Evolutionary conservation across 208 protist species (phyloP), one percentile per base, ranked within the genome.

Genomic region (Trichomonas vaginalis): DNA sequence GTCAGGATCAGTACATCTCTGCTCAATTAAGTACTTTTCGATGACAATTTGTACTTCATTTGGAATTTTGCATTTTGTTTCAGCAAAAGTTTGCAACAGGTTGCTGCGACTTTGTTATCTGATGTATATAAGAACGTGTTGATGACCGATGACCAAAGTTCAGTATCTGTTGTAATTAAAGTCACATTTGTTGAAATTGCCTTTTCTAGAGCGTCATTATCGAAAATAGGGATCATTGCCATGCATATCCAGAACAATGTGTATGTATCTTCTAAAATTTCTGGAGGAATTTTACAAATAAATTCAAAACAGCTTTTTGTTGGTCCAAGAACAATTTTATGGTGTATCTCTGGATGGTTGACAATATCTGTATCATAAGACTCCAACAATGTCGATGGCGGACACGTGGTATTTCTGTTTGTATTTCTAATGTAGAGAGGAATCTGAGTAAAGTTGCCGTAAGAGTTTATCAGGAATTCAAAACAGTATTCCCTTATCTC

Each of bases 191-290:
- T 46, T 48, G 42, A 14, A 92, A 92, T 48, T 15, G 86, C 86
- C 37, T 92, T 92, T 51, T 92, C 45, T 39, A 92, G 12, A 6
- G 86, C 86, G 48, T 15, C 40, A n/a, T 92, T 35, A 48, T 35
- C 45, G 37, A 92, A 92, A 10, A 92, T 35, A 14, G 86, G 86
- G 39, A 92, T 92, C n/a, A 92, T 48, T 15, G 48, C 12, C 6
- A 92, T 92, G 45, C 86, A 92, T 15, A 92, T 35, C 86, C 86
- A 92, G n/a, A 92, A 92, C 27, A 92, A 92, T 10, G 17, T 39
- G 27, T 48, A 23, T 6, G 40, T 92, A 10, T 92, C 86, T 51
- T 92, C 46, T 0, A 92, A 17, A 6, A 51, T 17, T 39, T 48
- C 17, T 6, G 45, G 35, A 35, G 86, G 45, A 35, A 92, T 23